phyloP scores from a whole-genome alignment of 2,329 filamentous ascomycete genomes.

The Fusarium sp. region DNA sequence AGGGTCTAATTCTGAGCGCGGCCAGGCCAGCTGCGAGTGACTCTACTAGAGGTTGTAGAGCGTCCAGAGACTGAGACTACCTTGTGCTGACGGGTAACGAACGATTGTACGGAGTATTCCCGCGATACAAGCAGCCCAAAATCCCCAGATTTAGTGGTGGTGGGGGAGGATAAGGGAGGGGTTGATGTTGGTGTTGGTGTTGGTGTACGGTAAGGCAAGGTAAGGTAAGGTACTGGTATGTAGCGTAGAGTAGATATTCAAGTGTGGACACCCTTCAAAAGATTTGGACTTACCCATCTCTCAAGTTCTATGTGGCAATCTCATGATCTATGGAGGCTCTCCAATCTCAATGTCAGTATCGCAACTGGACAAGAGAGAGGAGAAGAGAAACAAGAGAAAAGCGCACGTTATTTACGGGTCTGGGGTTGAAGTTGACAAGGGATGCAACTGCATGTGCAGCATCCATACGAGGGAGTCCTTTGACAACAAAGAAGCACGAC shows the following conservation, averaged over 20 bases:
- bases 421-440: slow-evolving; percentile 33
- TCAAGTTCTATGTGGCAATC: slow-evolving; percentile 51
- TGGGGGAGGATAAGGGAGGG: slow-evolving; percentile 44
- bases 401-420: slow-evolving; percentile 28
- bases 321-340: slow-evolving; percentile 50
- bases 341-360: slow-evolving; percentile 32
- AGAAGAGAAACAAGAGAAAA: slow-evolving; percentile 18
- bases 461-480: slow-evolving; percentile 39
- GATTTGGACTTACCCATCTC: slow-evolving; percentile 53
- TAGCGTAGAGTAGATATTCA: slow-evolving; percentile 13
- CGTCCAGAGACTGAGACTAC: slow-evolving; percentile 6
- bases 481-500: slow-evolving; percentile 37
- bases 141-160: slow-evolving; percentile 37
- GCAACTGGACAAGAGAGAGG: slow-evolving; percentile 27
- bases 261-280: slow-evolving; percentile 38
- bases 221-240: background rate
- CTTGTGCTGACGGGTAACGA: slow-evolving; percentile 29
- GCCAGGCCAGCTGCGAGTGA: slow-evolving; percentile 8
- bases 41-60: slow-evolving; percentile 7
- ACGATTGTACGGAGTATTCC: slow-evolving; percentile 43
- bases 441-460: slow-evolving; percentile 34
- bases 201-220: slow-evolving; percentile 6
- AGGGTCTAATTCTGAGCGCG: slow-evolving; percentile 24
- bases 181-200: slow-evolving; percentile 22
- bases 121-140: slow-evolving; percentile 34